Evolutionary conservation across 2,329 filamentous ascomycete genomes (phyloP), one percentile per base, ranked within the genome.

Genomic region (Pyricularia grisea): DNA sequence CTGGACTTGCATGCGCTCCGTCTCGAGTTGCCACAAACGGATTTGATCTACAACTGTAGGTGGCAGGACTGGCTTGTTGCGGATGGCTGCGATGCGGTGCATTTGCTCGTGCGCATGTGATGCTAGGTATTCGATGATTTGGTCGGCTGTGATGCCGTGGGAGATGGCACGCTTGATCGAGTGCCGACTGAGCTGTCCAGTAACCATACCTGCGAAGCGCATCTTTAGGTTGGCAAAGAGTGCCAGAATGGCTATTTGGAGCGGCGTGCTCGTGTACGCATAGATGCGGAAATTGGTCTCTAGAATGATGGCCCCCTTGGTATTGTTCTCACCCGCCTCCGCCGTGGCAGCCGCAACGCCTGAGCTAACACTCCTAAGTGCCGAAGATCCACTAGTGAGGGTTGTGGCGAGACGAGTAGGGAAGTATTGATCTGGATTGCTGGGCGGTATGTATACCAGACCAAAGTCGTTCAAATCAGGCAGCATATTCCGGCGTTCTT

Each of bases 271-370:
- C 7, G 96, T 98, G 81, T 99, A 99, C 36, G 95, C 95, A 81
- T 99, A 99, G 73, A 99, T 82, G 30, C 95, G 92, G 81, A 97
- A 98, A 81, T 99, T 99, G 10, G 95, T 99, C 82, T 99, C 95
- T 73, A 99, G 88, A 75, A 99, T 94, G 76, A 99, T 93, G 81
- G 93, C 95, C 71, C 94, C 94, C 74, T 89, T 89, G 71, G 83
- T 79, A 23, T 85, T 81, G 68, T 79, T 75, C 25, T 78, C 72
- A 61, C 77, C 30, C 71, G 73, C 75, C 2, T 83, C 77, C n/a
- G 81, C 80, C 1, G 88, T 85, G 9, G 90, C 90, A 61, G 90
- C 90, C 33, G 88, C 84, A 73, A 94, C 88, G 10, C 88, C 88
- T 14, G 90, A 87, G 73, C 87, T 86, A 67, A 89, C 87, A 78